Evolutionary conservation across 2,329 filamentous ascomycete genomes (phyloP), one percentile per base, ranked within the genome.

Genomic region (Diplodia mutila): DNA sequence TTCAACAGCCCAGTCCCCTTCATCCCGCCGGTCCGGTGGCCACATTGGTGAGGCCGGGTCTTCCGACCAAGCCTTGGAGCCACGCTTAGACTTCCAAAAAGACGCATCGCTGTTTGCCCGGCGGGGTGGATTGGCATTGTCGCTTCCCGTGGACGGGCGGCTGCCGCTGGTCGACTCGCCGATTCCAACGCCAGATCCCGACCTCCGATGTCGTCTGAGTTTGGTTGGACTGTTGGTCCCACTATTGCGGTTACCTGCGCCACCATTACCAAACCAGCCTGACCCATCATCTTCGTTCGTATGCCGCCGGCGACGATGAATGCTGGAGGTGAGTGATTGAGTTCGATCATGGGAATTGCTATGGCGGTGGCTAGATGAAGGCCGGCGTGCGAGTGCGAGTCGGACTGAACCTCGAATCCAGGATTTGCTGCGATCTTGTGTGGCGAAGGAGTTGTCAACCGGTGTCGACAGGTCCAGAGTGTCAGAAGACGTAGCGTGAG

Each of bases 21-120:
- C 78, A n/a, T 75, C 75, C 1, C 72, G 76, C 16, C n/a, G 21
- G 21, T 66, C 54, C 5, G 27, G n/a, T 29, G 42, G 59, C 73
- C 85, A 81, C 71, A 84, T 85, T 6, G 82, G 72, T 85, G 64
- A 66, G 1, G 64, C 32, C 7, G 37, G 69, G 2, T 80, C 76
- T 49, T 79, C 75, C 23, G 79, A 72, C 75, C 79, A 80, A 52
- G 83, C 81, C 37, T 79, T 76, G 55, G 79, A 77, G 1, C 82
- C 82, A 25, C 81, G 74, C 68, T 80, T 80, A 48, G 76, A 39
- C 12, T 74, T 73, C 72, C 81, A 78, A 61, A 81, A 79, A 5
- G 77, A 79, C 14, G 81, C 81, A 63, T 83, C 82, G 0, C 79
- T 81, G 5, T 79, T 79, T 4, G 82, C 78, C 23, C 82, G 79